phyloP scores from a whole-genome alignment of 1,139 yeast genomes.

The Maudiozyma humilis region DNA sequence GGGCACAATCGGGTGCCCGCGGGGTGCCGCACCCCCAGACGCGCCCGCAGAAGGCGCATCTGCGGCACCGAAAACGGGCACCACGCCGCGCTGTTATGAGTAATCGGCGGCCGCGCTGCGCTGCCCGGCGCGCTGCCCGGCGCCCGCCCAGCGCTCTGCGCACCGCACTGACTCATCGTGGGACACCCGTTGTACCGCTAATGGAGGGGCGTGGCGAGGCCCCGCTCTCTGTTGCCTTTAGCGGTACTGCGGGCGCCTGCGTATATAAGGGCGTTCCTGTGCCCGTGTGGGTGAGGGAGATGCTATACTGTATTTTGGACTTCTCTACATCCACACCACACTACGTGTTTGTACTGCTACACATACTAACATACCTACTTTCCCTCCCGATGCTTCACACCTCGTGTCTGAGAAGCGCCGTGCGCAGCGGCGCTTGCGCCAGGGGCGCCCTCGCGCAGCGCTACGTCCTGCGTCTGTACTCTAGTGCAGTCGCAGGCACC shows the following conservation, averaged over 20 bases:
- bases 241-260: neutral
- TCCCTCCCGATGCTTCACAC: neutral
- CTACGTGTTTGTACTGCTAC: too few relatives aligned
- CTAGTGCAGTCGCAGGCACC: too few relatives aligned
- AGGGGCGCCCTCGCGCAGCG: neutral
- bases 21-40: neutral
- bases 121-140: too few relatives aligned
- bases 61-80: neutral
- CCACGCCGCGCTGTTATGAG: neutral
- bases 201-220: neutral
- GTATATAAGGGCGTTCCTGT: neutral
- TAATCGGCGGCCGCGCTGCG: too few relatives aligned
- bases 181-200: neutral
- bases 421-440: neutral
- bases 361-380: too few relatives aligned
- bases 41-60: too few relatives aligned
- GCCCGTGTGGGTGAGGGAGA: too few relatives aligned
- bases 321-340: neutral
- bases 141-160: too few relatives aligned
- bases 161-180: neutral
- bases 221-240: neutral
- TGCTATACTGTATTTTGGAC: neutral
- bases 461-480: constrained; percentile 22
- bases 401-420: neutral
- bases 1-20: too few relatives aligned